Conservation (phyloP, 139 green algal species). For the Volvox reticuliferus region DNA sequence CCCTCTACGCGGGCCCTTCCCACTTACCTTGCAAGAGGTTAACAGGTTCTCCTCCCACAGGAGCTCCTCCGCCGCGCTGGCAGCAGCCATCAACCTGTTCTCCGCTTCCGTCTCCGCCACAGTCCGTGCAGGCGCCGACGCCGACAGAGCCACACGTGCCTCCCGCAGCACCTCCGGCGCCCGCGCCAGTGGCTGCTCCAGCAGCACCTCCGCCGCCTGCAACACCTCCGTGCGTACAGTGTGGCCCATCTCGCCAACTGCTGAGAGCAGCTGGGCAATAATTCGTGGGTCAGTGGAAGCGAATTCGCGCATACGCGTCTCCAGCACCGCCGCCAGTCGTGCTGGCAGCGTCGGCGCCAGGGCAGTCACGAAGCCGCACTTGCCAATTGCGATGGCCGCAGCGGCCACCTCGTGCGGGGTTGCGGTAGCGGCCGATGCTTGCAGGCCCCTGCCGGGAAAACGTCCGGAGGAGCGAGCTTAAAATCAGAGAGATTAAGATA, state of each 20-base stretch:
- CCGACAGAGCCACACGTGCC: neutral
- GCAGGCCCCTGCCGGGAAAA: neutral
- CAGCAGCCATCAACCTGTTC: neutral
- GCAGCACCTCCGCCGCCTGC: neutral
- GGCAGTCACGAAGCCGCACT: neutral
- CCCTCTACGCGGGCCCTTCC: neutral
- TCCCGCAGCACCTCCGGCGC: neutral
- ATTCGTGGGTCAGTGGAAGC: neutral
- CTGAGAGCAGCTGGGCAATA: neutral
- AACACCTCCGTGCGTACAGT: slow-evolving; percentile 30
- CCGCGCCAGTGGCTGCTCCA: neutral
- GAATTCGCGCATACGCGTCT: slow-evolving; percentile 5
- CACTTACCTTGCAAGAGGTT: neutral
- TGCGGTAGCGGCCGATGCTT: neutral
- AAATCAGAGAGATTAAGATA: too few relatives aligned
- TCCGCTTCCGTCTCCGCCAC: neutral
- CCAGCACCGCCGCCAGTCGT: neutral
- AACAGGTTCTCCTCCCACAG: neutral
- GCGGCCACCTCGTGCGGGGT: neutral
- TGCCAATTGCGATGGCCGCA: neutral
- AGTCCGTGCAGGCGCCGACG: neutral
- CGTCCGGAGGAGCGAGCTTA: neutral
- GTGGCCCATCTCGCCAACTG: slow-evolving; percentile 14
- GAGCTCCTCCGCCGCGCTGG: neutral
- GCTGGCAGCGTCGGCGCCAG: slow-evolving; percentile 34